These are phyloP conservation scores for Aspergillaceae sp. DNA, from an alignment of 2,329 filamentous ascomycete genomes.

Conservation along the genomic window DNA sequence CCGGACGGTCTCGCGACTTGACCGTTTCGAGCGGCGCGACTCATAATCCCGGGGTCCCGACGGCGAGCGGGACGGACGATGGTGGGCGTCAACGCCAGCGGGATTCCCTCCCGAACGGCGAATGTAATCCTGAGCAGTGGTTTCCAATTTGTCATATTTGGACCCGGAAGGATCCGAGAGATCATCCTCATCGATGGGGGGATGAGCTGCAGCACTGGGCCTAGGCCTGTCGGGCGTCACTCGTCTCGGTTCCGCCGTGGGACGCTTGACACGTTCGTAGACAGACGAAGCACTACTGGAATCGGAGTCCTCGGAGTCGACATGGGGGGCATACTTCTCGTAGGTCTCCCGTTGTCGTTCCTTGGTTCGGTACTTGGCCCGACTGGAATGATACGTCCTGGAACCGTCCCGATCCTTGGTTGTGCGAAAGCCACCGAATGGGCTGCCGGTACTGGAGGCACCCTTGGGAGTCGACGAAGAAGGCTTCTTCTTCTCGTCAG, in stretches of 20 bases:
- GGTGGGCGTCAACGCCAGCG: slow-evolving; percentile 16
- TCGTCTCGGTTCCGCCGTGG: slow-evolving; percentile 13
- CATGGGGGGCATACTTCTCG: slow-evolving; percentile 29
- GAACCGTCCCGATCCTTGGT: slow-evolving; percentile 28
- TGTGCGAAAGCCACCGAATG: slow-evolving; percentile 17
- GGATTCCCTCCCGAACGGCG: slow-evolving; percentile 21
- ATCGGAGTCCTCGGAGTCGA: slow-evolving; percentile 29
- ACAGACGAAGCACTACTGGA: slow-evolving; percentile 16
- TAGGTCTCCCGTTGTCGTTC: slow-evolving; percentile 34
- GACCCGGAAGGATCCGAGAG: slow-evolving; percentile 18
- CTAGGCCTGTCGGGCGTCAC: slow-evolving; percentile 14
- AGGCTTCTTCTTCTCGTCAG: slow-evolving; percentile 32
- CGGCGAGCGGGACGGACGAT: slow-evolving; percentile 27
- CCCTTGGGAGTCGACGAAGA: slow-evolving; percentile 5
- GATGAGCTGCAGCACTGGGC: slow-evolving; percentile 11
- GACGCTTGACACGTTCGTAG: slow-evolving; percentile 7
- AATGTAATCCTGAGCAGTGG: slow-evolving; percentile 32
- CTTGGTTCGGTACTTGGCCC: slow-evolving; percentile 34
- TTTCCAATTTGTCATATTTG: slow-evolving; percentile 26
- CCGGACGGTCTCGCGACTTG: slow-evolving; percentile 12
- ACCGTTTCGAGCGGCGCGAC: slow-evolving; percentile 17
- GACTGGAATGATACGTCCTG: slow-evolving; percentile 25
- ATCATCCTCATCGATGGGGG: slow-evolving; percentile 15
- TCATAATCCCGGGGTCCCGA: slow-evolving; percentile 19
- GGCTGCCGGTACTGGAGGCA: slow-evolving; percentile 9